Evolutionary conservation across 495 filamentous ascomycete species (phyloP), one percentile per base, ranked within the genome.

Genomic region (Cetradonia linearis): DNA sequence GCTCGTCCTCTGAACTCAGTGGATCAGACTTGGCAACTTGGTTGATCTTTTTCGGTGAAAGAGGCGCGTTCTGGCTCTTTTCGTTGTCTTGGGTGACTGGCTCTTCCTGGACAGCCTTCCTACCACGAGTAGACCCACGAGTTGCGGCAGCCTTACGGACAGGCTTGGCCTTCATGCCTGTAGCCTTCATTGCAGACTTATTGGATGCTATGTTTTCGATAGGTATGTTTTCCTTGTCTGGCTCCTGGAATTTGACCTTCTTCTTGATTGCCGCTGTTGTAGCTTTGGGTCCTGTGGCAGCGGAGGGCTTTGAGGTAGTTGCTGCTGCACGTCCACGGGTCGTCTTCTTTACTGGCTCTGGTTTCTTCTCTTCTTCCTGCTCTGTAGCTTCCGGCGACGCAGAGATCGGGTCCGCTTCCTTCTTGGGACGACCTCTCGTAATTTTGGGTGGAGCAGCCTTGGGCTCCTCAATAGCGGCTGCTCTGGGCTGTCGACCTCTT

Each of bases 1-100:
- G 65, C 63, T 82, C 78, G 65, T 81, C 79, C 13, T 81, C 79
- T 48, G 80, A 78, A 4, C 70, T 72, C 8, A 60, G 77, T 8
- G 73, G 71, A 10, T 74, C 65, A 11, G 71, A 70, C 62, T 78
- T 80, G 28, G 77, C 73, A 31, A 81, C 70, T 59, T 82, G 79
- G 46, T 71, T 78, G 33, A 72, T 70, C 64, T 81, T 82, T 69
- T 82, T 81, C 7, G 80, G 80, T 8, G 80, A 81, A n/a, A 82
- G 65, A 30, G 78, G 78, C 56, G 55, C 38, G 16, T 54, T 23
- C 10, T 49, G 44, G 11, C 47, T 56, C 33, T 52, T 57, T 13
- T 28, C n/a, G 20, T 16, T 1, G 23, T 49, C 38, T 14, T 34
- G 34, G 18, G 33, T 23, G 28, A 28, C 13, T 59, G 44, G 20